Evolutionary conservation across 2,329 filamentous ascomycete species (phyloP).

Genomic region (Lojkania enalia): DNA sequence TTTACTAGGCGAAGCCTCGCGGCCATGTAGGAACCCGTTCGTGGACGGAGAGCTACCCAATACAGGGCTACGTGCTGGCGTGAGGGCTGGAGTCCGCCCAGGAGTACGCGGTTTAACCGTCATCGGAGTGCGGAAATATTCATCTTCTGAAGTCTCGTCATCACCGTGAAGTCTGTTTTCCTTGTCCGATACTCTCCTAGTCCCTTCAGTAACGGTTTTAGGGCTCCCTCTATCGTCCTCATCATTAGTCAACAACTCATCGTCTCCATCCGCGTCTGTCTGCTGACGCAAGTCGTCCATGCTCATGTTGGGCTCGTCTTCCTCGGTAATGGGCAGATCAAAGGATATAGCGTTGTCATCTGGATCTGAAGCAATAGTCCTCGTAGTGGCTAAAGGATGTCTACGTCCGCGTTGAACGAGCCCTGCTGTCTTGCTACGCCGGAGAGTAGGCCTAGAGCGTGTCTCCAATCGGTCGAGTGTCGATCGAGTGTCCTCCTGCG

Average conservation of each 20-base stretch:
- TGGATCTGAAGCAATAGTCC: slow-evolving; percentile 62
- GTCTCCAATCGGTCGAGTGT: slow-evolving; percentile 62
- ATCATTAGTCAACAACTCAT: slow-evolving; percentile 80
- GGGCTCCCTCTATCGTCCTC: slow-evolving; percentile 49
- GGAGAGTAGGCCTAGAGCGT: slow-evolving; percentile 55
- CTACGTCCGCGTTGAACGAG: slow-evolving; percentile 37
- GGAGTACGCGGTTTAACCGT: slow-evolving; percentile 35
- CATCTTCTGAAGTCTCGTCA: slow-evolving; percentile 45
- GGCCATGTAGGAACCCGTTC: slow-evolving; percentile 38
- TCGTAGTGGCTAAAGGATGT: slow-evolving; percentile 55
- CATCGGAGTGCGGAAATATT: slow-evolving; percentile 51
- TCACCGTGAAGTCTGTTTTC: slow-evolving; percentile 30
- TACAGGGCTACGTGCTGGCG: no score
- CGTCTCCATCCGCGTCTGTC: slow-evolving; percentile 85
- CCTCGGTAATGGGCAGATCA: slow-evolving; percentile 48
- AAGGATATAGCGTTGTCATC: slow-evolving; percentile 46
- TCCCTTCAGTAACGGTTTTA: slow-evolving; percentile 22
- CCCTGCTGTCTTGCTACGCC: slow-evolving; percentile 53
- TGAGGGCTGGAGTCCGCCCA: slow-evolving; percentile 18
- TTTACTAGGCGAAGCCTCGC: slow-evolving; percentile 36
- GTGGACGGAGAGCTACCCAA: slow-evolving; percentile 30
- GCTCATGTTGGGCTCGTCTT: slow-evolving; percentile 47
- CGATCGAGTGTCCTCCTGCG: slow-evolving; percentile 63
- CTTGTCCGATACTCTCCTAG: slow-evolving; percentile 24
- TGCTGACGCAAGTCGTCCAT: slow-evolving; percentile 58